Conservation (phyloP, 495 filamentous ascomycete genomes). For the Daldinia grandis region DNA sequence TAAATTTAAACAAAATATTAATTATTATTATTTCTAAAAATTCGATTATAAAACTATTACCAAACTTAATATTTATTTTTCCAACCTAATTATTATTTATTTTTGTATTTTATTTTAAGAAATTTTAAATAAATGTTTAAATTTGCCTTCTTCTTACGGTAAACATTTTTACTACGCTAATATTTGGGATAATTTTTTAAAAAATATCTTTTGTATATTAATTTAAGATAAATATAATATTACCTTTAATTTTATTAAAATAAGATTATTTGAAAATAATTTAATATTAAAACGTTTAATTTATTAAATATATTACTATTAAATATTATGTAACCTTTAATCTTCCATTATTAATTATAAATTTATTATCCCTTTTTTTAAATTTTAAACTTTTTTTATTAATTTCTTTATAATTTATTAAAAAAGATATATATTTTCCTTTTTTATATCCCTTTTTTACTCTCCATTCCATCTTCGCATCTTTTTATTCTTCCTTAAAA, state of each 20-base stretch:
- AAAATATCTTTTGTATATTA: conserved; percentile 1
- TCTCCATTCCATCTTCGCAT: not conserved
- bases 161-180: not conserved
- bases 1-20: not conserved
- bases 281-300: too few species aligned
- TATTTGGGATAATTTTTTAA: not conserved
- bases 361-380: too few species aligned
- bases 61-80: not conserved
- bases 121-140: conserved; percentile 2
- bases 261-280: too few species aligned
- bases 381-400: not conserved
- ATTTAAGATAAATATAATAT: not conserved
- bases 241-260: too few species aligned
- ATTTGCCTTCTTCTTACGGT: not conserved
- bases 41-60: not conserved
- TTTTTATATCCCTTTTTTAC: too few species aligned
- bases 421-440: too few species aligned
- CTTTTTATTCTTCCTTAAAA: not conserved
- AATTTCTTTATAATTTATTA: not conserved
- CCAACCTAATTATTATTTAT: not conserved
- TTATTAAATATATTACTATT: too few species aligned
- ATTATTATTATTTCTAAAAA: not conserved
- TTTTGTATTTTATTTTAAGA: not conserved
- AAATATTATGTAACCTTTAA: too few species aligned
- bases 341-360: too few species aligned